These are phyloP conservation scores for Skeletonema grethae DNA, from an alignment of 108 stramenopile species.

Conservation along the genomic window DNA sequence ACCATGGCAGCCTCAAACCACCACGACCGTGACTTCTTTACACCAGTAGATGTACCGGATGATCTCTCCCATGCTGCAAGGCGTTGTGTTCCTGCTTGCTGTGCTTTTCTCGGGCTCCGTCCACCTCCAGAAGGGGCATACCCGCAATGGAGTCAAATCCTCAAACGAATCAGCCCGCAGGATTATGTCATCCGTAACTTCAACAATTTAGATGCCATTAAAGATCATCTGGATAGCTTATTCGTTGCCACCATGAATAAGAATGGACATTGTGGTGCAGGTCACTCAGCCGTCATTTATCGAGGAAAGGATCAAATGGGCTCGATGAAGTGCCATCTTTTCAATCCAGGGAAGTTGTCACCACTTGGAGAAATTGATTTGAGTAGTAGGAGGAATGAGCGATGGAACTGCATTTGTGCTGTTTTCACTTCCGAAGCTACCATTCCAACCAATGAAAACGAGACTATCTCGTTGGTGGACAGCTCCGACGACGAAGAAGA, in stretches of 20 bases:
- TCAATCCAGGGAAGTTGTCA: not conserved
- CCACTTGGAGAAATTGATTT: not conserved
- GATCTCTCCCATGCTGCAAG: not conserved
- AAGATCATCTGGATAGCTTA: not conserved
- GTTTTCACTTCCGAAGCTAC: not conserved
- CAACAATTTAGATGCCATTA: not conserved
- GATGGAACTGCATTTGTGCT: conserved; percentile 2
- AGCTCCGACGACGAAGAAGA: not conserved
- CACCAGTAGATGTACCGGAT: not conserved
- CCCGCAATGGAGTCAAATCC: not conserved
- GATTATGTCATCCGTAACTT: not conserved
- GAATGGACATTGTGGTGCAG: not conserved
- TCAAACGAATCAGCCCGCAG: not conserved
- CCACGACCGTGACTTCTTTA: not conserved
- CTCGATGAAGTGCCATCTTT: not conserved
- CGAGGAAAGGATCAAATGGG: not conserved
- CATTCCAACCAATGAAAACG: not conserved
- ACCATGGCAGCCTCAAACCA: too few species aligned
- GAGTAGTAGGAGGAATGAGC: not conserved
- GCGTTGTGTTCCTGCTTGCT: not conserved
- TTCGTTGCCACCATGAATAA: not conserved
- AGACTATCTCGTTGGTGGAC: not conserved
- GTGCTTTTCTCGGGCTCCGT: not conserved
- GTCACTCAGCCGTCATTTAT: not conserved
- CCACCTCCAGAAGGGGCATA: not conserved